phyloP scores from a whole-genome alignment of 1,139 yeast species.

The Groenewaldozyma sp. region DNA sequence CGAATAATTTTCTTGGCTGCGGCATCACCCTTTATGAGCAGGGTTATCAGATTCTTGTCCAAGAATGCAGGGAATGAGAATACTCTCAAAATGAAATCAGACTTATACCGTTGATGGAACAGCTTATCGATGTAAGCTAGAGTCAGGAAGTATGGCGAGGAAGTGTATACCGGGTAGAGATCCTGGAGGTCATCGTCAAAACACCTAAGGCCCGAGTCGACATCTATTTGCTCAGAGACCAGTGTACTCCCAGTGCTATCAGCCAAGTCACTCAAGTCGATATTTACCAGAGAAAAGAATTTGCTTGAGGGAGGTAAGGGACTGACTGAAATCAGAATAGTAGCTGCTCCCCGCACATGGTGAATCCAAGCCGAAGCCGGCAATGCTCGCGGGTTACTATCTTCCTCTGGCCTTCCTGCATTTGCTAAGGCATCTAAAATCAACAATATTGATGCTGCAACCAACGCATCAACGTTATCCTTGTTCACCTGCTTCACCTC shows the following conservation, averaged over 20 bases:
- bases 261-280: constrained; percentile 67
- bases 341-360: constrained; percentile 95
- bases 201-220: constrained; percentile 50
- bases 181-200: constrained; percentile 81
- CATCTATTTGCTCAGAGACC: constrained; percentile 8
- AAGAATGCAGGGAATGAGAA: constrained; percentile 90
- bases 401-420: constrained; percentile 57
- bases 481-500: constrained; percentile 77
- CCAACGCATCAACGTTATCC: constrained; percentile 84
- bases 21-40: constrained; percentile 75
- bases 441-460: constrained; percentile 79
- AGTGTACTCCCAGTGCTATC: constrained; percentile 34
- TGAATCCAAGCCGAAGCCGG: constrained; percentile 96
- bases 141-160: constrained; percentile 79
- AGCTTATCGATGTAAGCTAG: constrained; percentile 79
- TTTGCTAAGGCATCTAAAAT: constrained; percentile 93
- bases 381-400: constrained; percentile 36
- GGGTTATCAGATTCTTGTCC: constrained; percentile 65
- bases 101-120: constrained; percentile 65
- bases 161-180: constrained; percentile 72
- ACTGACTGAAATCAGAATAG: constrained; percentile 90
- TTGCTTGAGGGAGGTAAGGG: constrained; percentile 65
- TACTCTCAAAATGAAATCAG: constrained; percentile 77
- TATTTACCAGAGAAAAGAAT: constrained; percentile 32
- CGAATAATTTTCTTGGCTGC: constrained; percentile 86